Percentiles rank a stretch among this genome's conserved stretches.
Conservation (phyloP, 495 filamentous ascomycete species). For the Amniculicola lignicola region DNA sequence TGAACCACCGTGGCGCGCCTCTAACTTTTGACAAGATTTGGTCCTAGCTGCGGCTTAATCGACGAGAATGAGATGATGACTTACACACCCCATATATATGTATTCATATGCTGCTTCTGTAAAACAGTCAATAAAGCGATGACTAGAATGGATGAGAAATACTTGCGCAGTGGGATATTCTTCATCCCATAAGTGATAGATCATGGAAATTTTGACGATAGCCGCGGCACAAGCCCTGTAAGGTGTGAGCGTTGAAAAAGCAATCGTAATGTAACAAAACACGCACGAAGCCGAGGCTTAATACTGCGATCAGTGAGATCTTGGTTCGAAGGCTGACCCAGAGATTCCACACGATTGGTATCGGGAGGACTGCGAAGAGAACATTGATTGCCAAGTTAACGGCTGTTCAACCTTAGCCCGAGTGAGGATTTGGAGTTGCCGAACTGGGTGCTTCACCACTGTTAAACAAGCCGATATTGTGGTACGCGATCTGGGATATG, state of each 20-base stretch:
- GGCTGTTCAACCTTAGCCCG: background rate
- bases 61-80: background rate
- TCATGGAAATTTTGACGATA: constrained; percentile 8
- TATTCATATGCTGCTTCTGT: background rate
- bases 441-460: background rate
- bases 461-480: background rate
- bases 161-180: constrained; percentile 4
- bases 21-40: background rate
- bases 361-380: constrained; percentile 8
- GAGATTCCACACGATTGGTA: constrained; percentile 3
- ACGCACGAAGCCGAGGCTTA: constrained; percentile 4
- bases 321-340: constrained; percentile 1
- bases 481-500: background rate
- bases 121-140: background rate
- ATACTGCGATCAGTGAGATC: background rate
- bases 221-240: constrained; percentile 4
- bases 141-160: background rate
- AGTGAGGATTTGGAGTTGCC: too few relatives aligned
- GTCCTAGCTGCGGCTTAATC: too few relatives aligned
- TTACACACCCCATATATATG: constrained; percentile 3
- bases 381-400: constrained; percentile 1
- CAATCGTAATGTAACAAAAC: background rate
- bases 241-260: background rate
- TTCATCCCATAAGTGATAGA: background rate
- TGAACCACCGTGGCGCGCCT: background rate